Evolutionary conservation across 1,284 basidiomycete species (phyloP).

Genomic region (Erythrobasidium hasegawianum): DNA sequence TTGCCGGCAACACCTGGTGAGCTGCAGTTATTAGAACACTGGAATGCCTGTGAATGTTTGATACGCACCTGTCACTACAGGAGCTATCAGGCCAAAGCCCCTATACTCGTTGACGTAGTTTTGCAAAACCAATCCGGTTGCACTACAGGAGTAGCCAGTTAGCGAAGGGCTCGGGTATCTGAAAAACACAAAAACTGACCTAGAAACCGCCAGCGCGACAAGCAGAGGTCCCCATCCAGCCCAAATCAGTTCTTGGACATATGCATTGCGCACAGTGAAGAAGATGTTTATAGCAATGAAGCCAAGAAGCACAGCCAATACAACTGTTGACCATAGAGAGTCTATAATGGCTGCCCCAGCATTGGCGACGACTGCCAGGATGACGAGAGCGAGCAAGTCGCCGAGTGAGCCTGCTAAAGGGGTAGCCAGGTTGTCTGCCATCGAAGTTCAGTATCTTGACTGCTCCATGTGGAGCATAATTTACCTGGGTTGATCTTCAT

Average conservation of each 20-base stretch:
- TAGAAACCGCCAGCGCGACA: conserved; percentile 83
- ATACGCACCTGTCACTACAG: conserved; percentile 75
- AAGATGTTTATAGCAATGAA: conserved; percentile 59
- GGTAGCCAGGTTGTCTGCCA: conserved; percentile 85
- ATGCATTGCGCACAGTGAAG: conserved; percentile 59
- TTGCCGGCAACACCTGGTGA: conserved; percentile 76
- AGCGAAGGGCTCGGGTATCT: too few relatives aligned
- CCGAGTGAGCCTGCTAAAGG: conserved; percentile 89
- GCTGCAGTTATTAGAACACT: too few relatives aligned
- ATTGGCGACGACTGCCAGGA: conserved; percentile 48
- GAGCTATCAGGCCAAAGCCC: conserved; percentile 81
- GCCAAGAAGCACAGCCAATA: conserved; percentile 63
- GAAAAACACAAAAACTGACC: conserved; percentile 33
- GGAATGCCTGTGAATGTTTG: too few relatives aligned
- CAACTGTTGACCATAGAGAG: conserved; percentile 50
- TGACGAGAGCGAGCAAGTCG: conserved; percentile 73
- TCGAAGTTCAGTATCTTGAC: background rate
- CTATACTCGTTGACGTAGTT: conserved; percentile 78
- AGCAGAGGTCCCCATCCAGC: conserved; percentile 88
- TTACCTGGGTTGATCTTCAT: conserved; percentile 77
- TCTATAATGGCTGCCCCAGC: conserved; percentile 47
- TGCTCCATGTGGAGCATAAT: too few relatives aligned
- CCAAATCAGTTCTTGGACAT: conserved; percentile 66
- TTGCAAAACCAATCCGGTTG: conserved; percentile 86
- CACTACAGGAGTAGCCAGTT: conserved; percentile 52